phyloP scores from a whole-genome alignment of 768 basidiomycete genomes.

The Hygrophoropsis aurantiaca region DNA sequence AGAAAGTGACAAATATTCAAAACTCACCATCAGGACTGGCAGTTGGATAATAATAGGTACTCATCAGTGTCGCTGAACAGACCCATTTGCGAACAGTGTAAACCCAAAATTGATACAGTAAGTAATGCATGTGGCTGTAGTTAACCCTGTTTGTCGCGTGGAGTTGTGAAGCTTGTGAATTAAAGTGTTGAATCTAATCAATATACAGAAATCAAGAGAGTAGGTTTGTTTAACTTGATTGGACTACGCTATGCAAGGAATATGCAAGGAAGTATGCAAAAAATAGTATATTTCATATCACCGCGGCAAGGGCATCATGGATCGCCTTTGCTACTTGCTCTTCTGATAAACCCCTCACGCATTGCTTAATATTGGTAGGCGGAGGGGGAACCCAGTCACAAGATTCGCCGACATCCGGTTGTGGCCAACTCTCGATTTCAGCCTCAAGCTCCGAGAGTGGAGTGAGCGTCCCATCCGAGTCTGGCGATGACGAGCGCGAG shows the following conservation, averaged over 20 bases:
- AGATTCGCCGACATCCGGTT: conserved; percentile 30
- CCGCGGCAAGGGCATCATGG: conserved; percentile 16
- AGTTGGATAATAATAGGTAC: too few species aligned
- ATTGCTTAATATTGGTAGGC: neutral
- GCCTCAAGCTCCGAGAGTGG: conserved; percentile 9
- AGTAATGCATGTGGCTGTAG: too few species aligned
- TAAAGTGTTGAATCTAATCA: too few species aligned
- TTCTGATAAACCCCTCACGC: conserved; percentile 12
- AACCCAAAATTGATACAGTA: too few species aligned
- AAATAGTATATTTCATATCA: conserved; percentile 1
- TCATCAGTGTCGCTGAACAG: too few species aligned
- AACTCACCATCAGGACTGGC: too few species aligned
- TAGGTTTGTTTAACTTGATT: too few species aligned
- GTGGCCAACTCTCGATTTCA: conserved; percentile 27
- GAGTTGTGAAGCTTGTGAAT: too few species aligned
- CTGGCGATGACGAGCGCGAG: conserved; percentile 4
- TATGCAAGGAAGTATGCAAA: neutral
- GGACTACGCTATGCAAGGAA: neutral
- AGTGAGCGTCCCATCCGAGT: conserved; percentile 13
- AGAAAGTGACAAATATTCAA: too few species aligned
- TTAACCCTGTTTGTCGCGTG: too few species aligned
- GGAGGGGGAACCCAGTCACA: conserved; percentile 23
- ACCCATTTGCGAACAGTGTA: too few species aligned
- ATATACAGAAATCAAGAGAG: too few species aligned
- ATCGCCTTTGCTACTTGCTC: conserved; percentile 23